Conservation (phyloP, 1,284 basidiomycete species). For the Cryptococcus hybrid region DNA sequence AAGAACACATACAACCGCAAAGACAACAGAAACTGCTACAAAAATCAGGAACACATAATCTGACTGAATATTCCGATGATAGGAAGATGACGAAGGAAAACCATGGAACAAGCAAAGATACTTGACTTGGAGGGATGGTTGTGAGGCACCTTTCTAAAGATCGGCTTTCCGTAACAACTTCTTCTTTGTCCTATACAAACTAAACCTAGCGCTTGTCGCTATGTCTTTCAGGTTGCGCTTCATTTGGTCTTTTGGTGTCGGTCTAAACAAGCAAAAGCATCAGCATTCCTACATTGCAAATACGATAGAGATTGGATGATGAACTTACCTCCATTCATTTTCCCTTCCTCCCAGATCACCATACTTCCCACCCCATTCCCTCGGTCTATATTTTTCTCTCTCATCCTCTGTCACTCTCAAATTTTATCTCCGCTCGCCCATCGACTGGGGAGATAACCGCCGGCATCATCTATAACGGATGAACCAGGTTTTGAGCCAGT, state of each 20-base stretch:
- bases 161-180: conserved; percentile 46
- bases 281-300: not conserved
- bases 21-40: too few species aligned
- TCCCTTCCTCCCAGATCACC: conserved; percentile 45
- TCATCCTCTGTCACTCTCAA: conserved; percentile 41
- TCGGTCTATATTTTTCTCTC: conserved; percentile 47
- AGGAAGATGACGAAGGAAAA: too few species aligned
- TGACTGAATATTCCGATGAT: too few species aligned
- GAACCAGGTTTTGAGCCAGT: not conserved
- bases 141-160: conserved; percentile 1
- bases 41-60: too few species aligned
- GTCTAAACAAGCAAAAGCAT: conserved; percentile 19
- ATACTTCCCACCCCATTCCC: conserved; percentile 43
- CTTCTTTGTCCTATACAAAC: conserved; percentile 49
- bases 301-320: not conserved
- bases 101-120: too few species aligned
- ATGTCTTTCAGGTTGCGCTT: conserved; percentile 49
- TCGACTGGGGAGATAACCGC: conserved; percentile 45
- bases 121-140: too few species aligned
- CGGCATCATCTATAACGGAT: conserved; percentile 36
- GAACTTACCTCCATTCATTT: conserved; percentile 49
- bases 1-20: too few species aligned
- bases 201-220: conserved; percentile 42
- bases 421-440: conserved; percentile 48
- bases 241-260: conserved; percentile 41